Conservation (phyloP, 805 yeast species). For the Candida easanensis region DNA sequence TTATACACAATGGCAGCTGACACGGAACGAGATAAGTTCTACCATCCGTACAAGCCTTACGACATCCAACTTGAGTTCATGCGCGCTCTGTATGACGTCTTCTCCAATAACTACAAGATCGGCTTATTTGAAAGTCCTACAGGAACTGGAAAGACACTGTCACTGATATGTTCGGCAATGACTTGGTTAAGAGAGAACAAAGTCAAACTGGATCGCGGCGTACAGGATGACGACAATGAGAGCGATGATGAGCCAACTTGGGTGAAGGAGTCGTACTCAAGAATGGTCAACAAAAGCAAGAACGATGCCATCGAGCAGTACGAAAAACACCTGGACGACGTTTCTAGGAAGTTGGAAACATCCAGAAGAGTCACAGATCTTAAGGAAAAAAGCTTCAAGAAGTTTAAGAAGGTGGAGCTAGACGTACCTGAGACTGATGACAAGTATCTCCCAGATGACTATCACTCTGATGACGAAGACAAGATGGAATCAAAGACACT, state of each 20-base stretch:
- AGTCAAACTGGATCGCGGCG: conserved; percentile 3
- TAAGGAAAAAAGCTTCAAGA: conserved; percentile 18
- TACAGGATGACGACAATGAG: conserved; percentile 19
- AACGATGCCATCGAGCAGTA: conserved; percentile 29
- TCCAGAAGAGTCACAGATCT: conserved; percentile 7
- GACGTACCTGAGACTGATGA: conserved; percentile 34
- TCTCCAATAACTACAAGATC: conserved; percentile 54
- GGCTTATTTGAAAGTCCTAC: conserved; percentile 93
- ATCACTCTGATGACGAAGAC: conserved; percentile 29
- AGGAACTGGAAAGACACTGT: conserved; percentile 90
- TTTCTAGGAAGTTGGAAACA: conserved; percentile 21
- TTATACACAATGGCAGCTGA: conserved; percentile 10
- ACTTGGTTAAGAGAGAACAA: conserved; percentile 68
- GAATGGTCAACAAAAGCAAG: conserved; percentile 25
- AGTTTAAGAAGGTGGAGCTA: conserved; percentile 24
- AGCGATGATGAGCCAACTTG: conserved; percentile 67
- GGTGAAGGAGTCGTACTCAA: conserved; percentile 46
- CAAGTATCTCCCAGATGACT: conserved; percentile 40
- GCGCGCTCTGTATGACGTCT: conserved; percentile 66
- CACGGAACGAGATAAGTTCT: conserved; percentile 32
- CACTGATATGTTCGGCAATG: conserved; percentile 80
- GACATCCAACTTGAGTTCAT: conserved; percentile 73
- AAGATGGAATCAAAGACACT: conserved; percentile 11
- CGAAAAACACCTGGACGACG: conserved; percentile 33
- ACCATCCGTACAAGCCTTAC: conserved; percentile 84